Conservation (phyloP, 768 basidiomycete species). For the Rhizopogon roseolus region DNA sequence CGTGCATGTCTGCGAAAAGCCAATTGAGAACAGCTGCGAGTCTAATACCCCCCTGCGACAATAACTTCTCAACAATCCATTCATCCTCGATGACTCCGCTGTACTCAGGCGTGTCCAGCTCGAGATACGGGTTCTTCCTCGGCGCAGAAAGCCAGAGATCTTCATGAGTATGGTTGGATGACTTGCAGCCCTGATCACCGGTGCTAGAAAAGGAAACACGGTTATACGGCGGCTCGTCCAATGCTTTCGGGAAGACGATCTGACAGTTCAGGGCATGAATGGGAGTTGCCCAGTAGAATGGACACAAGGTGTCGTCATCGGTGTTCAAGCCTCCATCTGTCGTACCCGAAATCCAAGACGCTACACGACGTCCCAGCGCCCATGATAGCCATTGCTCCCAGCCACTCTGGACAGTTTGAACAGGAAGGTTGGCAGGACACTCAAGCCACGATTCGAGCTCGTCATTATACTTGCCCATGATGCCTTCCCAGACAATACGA, state of each 20-base stretch:
- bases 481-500: conserved; percentile 81
- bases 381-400: conserved; percentile 27
- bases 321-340: conserved; percentile 25
- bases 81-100: conserved; percentile 59
- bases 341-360: conserved; percentile 10
- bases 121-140: conserved; percentile 39
- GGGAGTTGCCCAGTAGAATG: conserved; percentile 72
- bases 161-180: not conserved
- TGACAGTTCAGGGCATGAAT: conserved; percentile 80
- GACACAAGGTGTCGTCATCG: conserved; percentile 65
- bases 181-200: not conserved
- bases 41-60: conserved; percentile 80
- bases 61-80: conserved; percentile 74
- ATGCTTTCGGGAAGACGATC: conserved; percentile 70
- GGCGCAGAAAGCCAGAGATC: not conserved
- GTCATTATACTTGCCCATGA: conserved; percentile 61
- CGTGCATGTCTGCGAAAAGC: conserved; percentile 45
- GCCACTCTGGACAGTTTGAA: conserved; percentile 9
- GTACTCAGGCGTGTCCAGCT: conserved; percentile 82
- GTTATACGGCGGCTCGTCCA: conserved; percentile 48
- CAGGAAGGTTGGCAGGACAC: conserved; percentile 44
- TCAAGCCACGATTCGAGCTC: conserved; percentile 60
- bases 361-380: not conserved
- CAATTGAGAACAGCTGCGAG: conserved; percentile 82
- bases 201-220: conserved; percentile 13